Percentiles rank a stretch among this genome's conserved stretches.
These are phyloP conservation scores for Cornus suecica DNA, from an alignment of 148 eudicot genomes.

Conservation along the genomic window DNA sequence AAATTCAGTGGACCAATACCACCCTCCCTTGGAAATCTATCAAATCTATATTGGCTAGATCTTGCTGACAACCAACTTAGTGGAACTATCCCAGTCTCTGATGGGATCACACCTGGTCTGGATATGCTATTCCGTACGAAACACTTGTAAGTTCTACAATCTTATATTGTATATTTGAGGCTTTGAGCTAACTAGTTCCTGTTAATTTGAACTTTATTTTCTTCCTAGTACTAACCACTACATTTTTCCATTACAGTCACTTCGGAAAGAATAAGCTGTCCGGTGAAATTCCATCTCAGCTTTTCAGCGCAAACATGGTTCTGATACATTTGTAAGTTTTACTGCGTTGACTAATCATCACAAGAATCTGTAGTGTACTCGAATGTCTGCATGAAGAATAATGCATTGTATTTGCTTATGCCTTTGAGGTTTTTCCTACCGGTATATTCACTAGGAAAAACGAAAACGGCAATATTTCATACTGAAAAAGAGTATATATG, in stretches of 20 bases:
- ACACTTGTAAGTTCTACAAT: slow-evolving; percentile 49
- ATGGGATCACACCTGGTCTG: slow-evolving; percentile 53
- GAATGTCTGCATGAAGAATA: neutral
- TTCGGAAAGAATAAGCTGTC: slow-evolving; percentile 64
- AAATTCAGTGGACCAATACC: slow-evolving; percentile 62
- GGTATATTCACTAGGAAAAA: neutral
- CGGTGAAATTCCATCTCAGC: slow-evolving; percentile 48
- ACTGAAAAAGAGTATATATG: neutral
- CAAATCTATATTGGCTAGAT: slow-evolving; percentile 62
- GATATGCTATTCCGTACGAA: slow-evolving; percentile 48
- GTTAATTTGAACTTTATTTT: neutral
- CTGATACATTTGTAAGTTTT: slow-evolving; percentile 65
- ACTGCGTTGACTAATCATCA: neutral
- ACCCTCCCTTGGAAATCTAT: slow-evolving; percentile 32
- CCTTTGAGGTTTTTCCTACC: too few species aligned
- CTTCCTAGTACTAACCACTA: neutral
- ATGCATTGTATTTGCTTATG: too few species aligned
- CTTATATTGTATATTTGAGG: neutral
- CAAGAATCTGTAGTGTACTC: neutral
- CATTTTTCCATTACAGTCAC: slow-evolving; percentile 32
- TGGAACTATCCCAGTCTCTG: slow-evolving; percentile 62
- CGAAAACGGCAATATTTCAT: neutral
- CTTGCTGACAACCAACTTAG: slow-evolving; percentile 52
- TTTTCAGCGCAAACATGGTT: slow-evolving; percentile 51
- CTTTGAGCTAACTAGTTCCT: neutral